Conservation (phyloP, 805 yeast species). For the Candida glaebosa region DNA sequence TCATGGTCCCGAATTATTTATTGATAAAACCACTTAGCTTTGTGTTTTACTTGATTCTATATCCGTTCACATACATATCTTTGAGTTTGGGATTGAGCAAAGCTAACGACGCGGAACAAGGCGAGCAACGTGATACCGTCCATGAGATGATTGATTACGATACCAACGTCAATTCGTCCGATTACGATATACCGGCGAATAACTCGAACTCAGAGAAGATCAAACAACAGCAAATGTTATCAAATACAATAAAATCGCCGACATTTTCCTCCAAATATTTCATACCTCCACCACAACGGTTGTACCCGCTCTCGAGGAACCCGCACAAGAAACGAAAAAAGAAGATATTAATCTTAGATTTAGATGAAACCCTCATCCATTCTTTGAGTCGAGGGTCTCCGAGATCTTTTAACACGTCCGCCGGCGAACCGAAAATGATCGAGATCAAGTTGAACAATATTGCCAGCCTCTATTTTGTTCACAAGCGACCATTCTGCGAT, state of each 20-base stretch:
- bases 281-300: slow-evolving; percentile 44
- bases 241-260: slow-evolving; percentile 41
- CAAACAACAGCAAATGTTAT: slow-evolving; percentile 38
- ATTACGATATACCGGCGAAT: neutral
- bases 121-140: neutral
- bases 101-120: neutral
- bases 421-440: slow-evolving; percentile 58
- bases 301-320: slow-evolving; percentile 39
- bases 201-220: slow-evolving; percentile 22
- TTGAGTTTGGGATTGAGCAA: neutral
- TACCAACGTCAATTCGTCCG: neutral
- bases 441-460: slow-evolving; percentile 71
- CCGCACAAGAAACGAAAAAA: slow-evolving; percentile 35
- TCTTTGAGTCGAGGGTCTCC: slow-evolving; percentile 71
- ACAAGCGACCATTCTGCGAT: slow-evolving; percentile 90
- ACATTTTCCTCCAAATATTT: slow-evolving; percentile 39
- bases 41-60: slow-evolving; percentile 49
- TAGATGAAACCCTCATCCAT: slow-evolving; percentile 93
- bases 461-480: slow-evolving; percentile 82
- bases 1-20: slow-evolving; percentile 31
- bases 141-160: neutral
- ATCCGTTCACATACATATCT: slow-evolving; percentile 44
- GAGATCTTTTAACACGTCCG: slow-evolving; percentile 31
- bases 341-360: slow-evolving; percentile 79
- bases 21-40: slow-evolving; percentile 50